Base-by-base conservation (phyloP, 2,329 filamentous ascomycete genomes). In the Fusarium zealandicum region DNA sequence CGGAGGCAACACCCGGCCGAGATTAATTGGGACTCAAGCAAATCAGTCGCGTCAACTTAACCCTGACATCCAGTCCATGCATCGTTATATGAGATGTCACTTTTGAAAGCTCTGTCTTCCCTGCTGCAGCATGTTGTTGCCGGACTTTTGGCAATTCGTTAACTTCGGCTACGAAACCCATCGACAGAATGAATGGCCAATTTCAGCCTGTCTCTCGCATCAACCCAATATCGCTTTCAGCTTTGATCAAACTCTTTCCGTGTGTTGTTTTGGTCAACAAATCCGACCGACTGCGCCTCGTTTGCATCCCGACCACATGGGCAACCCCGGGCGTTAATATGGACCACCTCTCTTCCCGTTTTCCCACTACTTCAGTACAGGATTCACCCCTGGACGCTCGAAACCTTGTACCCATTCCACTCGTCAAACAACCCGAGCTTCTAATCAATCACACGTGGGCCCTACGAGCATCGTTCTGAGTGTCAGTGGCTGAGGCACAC, bases 401-500 rank as follows among this genome's bases (percentile, higher is more conserved):
- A 20, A 13, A 42, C 8, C 33, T 36, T n/a, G n/a, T n/a, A n/a
- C n/a, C 60, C 51, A 45, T 50, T 44, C 53, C 51, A 64, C 51
- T 42, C 51, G 38, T 51, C 54, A 51, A 51, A 56, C 40, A 50
- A 14, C 38, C 38, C 44, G 41, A 51, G 33, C 28, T 53, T 36
- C 51, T 48, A 54, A 57, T 56, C 51, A 54, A 57, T 56, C 51
- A 61, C 45, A 62, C 46, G 46, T 51, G 45, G 42, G 51, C 31
- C 50, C 44, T 16, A 13, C 33, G 27, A 45, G 25, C 27, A 39
- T 39, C 31, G 16, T 50, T 32, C 18, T 39, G 48, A 54, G 54
- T 60, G 57, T 53, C 25, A 57, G 46, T 33, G 18, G 28, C 46
- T 28, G 13, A 38, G 40, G 42, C 44, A 51, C 32, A 36, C 27